Conservation (phyloP, 768 basidiomycete species). For the Trametes elegans region DNA sequence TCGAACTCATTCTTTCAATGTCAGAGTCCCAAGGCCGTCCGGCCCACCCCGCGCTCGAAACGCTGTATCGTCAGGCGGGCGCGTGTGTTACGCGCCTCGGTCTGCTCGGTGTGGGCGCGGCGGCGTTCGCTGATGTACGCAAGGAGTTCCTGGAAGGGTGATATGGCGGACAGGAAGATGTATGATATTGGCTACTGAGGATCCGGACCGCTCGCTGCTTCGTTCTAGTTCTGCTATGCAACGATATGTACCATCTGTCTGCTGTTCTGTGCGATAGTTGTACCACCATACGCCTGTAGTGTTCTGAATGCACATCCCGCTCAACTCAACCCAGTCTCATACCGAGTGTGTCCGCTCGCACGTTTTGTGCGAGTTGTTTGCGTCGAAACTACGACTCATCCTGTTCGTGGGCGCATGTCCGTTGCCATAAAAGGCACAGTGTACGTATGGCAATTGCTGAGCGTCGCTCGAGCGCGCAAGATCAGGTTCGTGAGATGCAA, state of each 20-base stretch:
- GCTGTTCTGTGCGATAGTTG: conserved; percentile 4
- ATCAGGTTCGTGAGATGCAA: conserved; percentile 3
- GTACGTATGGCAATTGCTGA: conserved; percentile 2
- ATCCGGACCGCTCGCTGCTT: conserved; percentile 2
- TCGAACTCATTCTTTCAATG: not conserved
- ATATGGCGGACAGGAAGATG: not conserved
- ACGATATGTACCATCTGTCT: not conserved
- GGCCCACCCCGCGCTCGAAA: conserved; percentile 68
- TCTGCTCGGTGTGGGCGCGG: conserved; percentile 66
- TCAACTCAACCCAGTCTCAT: not conserved
- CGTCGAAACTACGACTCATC: too few species aligned
- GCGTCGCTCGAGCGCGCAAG: conserved; percentile 12
- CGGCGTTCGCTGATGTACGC: conserved; percentile 78
- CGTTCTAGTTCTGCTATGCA: not conserved
- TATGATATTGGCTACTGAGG: not conserved
- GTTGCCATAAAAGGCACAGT: not conserved
- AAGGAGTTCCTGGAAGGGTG: conserved; percentile 63
- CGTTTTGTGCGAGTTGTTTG: not conserved
- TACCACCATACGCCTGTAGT: not conserved
- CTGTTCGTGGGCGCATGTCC: not conserved
- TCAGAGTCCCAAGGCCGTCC: conserved; percentile 80
- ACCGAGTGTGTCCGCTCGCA: too few species aligned
- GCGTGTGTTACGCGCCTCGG: conserved; percentile 72
- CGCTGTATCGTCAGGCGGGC: conserved; percentile 71
- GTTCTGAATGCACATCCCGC: not conserved